A percentile compares a stretch with the other conserved stretches of the same genome.
These are phyloP conservation scores for Verticillium dahliae DNA, from an alignment of 2,329 filamentous ascomycete genomes.

Conservation along the genomic window DNA sequence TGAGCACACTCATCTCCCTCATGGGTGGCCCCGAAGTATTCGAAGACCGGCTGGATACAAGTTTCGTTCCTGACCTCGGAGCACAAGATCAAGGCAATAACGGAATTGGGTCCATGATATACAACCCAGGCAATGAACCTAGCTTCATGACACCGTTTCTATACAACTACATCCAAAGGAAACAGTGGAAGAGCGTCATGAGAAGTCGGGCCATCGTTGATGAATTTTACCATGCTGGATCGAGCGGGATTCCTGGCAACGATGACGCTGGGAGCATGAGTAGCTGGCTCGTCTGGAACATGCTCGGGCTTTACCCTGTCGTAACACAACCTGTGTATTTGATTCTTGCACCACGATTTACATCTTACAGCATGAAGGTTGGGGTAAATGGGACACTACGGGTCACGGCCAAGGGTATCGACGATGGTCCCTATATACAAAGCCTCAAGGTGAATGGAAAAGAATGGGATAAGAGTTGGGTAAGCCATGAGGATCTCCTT, in stretches of 20 bases:
- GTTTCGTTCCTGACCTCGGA: constrained; percentile 29
- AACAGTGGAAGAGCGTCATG: constrained; percentile 43
- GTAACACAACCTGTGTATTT: constrained; percentile 51
- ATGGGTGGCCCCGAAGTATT: constrained; percentile 45
- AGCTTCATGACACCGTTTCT: constrained; percentile 49
- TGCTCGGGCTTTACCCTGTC: constrained; percentile 49
- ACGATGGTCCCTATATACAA: constrained; percentile 44
- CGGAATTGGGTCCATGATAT: constrained; percentile 36
- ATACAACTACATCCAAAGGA: constrained; percentile 44
- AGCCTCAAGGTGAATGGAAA: constrained; percentile 45
- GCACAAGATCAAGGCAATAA: constrained; percentile 39
- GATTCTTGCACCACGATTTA: constrained; percentile 42
- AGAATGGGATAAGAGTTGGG: constrained; percentile 46
- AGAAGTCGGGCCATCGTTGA: constrained; percentile 41
- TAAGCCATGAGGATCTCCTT: constrained; percentile 43
- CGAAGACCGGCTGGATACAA: constrained; percentile 37
- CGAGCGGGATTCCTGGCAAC: constrained; percentile 48
- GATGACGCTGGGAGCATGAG: constrained; percentile 55
- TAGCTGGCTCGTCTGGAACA: constrained; percentile 49
- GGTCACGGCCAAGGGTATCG: constrained; percentile 37
- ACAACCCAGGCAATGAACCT: constrained; percentile 51
- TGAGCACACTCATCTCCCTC: constrained; percentile 40
- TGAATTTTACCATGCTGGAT: constrained; percentile 38
- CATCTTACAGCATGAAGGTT: constrained; percentile 39
- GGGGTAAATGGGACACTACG: constrained; percentile 30